Evolutionary conservation across 352 stramenopile genomes (phyloP).

Genomic region (Pythium plurisporium): DNA sequence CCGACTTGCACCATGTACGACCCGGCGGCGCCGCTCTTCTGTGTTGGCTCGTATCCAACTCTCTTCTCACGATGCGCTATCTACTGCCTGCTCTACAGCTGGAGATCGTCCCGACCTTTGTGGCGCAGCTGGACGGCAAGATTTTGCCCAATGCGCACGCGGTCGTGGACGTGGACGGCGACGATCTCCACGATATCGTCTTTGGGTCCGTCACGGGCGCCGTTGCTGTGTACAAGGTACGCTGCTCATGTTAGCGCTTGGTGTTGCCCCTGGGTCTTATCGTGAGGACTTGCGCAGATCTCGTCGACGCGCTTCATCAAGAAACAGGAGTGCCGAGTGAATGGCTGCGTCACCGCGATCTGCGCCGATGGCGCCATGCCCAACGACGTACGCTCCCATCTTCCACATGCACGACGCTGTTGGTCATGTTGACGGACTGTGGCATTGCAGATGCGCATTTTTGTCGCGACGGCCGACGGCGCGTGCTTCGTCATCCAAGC

Average conservation of each 20-base stretch:
- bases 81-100: conserved; percentile 28
- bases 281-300: conserved; percentile 26
- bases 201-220: conserved; percentile 59
- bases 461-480: conserved; percentile 73
- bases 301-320: conserved; percentile 42
- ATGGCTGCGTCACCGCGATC: conserved; percentile 71
- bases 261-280: neutral
- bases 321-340: conserved; percentile 51
- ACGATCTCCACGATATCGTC: conserved; percentile 59
- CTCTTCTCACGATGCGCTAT: neutral
- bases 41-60: neutral
- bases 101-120: conserved; percentile 60
- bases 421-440: no score
- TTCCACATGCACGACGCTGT: no score
- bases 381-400: conserved; percentile 44
- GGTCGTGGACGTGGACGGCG: conserved; percentile 58
- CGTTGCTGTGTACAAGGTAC: conserved; percentile 70
- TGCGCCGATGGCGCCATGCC: conserved; percentile 39
- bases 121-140: conserved; percentile 55
- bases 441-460: conserved; percentile 52
- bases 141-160: conserved; percentile 67
- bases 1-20: conserved; percentile 10
- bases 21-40: neutral
- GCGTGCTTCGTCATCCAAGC: conserved; percentile 60
- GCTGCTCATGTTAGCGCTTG: neutral